These are phyloP conservation scores for Phytophthora brassicae DNA, from an alignment of 352 stramenopile genomes.

Conservation along the genomic window DNA sequence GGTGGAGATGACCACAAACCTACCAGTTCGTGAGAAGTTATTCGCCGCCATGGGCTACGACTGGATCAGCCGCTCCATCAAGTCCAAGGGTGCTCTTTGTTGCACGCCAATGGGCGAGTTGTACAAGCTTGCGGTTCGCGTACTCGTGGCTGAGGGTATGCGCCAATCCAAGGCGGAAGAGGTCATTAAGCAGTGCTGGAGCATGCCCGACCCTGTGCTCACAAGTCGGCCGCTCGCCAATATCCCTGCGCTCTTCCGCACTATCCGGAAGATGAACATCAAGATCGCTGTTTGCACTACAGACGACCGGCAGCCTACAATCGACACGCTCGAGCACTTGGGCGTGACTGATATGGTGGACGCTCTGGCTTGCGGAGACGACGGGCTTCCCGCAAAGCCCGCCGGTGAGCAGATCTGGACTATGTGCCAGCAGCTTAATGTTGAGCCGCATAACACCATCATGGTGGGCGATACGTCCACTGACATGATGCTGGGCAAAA, in stretches of 20 bases:
- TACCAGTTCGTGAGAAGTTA: slow-evolving; percentile 82
- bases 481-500: slow-evolving; percentile 81
- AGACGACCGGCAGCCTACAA: slow-evolving; percentile 77
- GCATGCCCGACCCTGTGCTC: slow-evolving; percentile 76
- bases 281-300: slow-evolving; percentile 90
- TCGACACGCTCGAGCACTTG: slow-evolving; percentile 78
- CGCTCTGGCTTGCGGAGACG: slow-evolving; percentile 75
- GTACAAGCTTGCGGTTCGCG: slow-evolving; percentile 77
- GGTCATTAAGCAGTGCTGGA: slow-evolving; percentile 80
- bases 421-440: slow-evolving; percentile 73
- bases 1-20: slow-evolving; percentile 80
- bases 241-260: slow-evolving; percentile 76
- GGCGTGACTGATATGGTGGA: slow-evolving; percentile 78
- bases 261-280: slow-evolving; percentile 83
- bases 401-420: slow-evolving; percentile 85
- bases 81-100: slow-evolving; percentile 80
- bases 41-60: slow-evolving; percentile 89
- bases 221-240: slow-evolving; percentile 76
- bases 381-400: slow-evolving; percentile 81
- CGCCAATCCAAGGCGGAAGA: slow-evolving; percentile 52
- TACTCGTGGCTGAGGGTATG: slow-evolving; percentile 78
- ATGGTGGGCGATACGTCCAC: slow-evolving; percentile 89
- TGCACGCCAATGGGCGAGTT: slow-evolving; percentile 86
- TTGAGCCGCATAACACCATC: slow-evolving; percentile 84
- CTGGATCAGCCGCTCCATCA: slow-evolving; percentile 80